phyloP scores from a whole-genome alignment of 371 early-diverging fungal species.

The Dinochytrium kinnereticum region DNA sequence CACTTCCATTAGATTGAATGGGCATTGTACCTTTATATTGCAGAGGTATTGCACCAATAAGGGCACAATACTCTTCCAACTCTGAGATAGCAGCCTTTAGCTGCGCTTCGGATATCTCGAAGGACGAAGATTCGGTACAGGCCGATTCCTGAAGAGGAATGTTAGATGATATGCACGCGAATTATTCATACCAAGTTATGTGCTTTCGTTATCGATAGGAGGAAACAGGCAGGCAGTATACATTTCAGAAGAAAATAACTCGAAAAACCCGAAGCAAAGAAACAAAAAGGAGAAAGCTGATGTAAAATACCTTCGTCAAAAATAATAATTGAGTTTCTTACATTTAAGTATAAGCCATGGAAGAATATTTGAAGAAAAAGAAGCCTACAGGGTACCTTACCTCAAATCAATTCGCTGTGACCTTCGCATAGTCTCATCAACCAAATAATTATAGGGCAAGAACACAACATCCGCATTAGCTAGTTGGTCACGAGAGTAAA shows the following conservation, averaged over 20 bases:
- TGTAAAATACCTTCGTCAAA: constrained; percentile 81
- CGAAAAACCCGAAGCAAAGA: background rate
- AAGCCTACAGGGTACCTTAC: constrained; percentile 9
- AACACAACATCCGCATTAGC: constrained; percentile 80
- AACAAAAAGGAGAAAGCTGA: constrained; percentile 1
- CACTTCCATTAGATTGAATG: too few relatives aligned
- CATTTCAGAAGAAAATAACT: background rate
- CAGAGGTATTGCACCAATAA: too few relatives aligned
- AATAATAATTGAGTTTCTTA: constrained; percentile 71
- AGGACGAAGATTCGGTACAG: constrained; percentile 59
- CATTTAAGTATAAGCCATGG: too few relatives aligned
- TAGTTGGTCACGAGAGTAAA: constrained; percentile 64
- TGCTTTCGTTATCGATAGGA: too few relatives aligned
- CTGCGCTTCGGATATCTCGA: constrained; percentile 49
- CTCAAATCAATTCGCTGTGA: constrained; percentile 49
- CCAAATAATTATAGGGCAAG: constrained; percentile 92
- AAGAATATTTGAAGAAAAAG: too few relatives aligned
- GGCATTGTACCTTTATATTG: too few relatives aligned
- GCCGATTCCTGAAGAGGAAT: constrained; percentile 36
- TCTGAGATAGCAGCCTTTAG: constrained; percentile 42
- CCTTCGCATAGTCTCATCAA: constrained; percentile 69
- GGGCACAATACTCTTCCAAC: background rate
- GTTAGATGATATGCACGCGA: too few relatives aligned
- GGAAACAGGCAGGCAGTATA: too few relatives aligned
- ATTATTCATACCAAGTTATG: constrained; percentile 4